Conservation (phyloP, 2,329 filamentous ascomycete species). For the Paecilomyces formosus region DNA sequence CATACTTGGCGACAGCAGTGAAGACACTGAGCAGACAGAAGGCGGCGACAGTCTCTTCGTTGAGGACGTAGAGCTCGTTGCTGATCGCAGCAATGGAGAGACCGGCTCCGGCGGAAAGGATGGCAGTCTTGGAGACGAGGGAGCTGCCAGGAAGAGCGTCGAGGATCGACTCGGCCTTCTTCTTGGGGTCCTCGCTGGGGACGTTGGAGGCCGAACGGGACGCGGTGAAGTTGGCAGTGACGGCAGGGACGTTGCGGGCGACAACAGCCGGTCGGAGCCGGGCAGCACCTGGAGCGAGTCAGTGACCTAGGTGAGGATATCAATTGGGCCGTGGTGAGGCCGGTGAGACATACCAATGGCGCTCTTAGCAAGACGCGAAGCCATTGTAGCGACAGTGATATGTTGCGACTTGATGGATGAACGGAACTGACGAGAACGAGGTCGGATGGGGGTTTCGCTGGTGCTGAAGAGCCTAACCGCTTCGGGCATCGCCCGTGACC, state of each 20-base stretch:
- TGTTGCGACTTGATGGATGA: conserved; percentile 40
- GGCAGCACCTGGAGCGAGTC: conserved; percentile 63
- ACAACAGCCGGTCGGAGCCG: conserved; percentile 78
- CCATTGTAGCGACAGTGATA: conserved; percentile 70
- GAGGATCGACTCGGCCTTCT: conserved; percentile 92
- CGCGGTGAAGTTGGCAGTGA: conserved; percentile 61
- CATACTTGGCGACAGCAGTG: conserved; percentile 85
- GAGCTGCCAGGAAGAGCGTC: conserved; percentile 88
- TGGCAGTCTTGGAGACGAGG: conserved; percentile 90
- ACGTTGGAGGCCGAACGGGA: conserved; percentile 68
- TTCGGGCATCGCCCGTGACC: conserved; percentile 15
- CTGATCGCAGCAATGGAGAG: conserved; percentile 90
- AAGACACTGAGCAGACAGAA: conserved; percentile 91
- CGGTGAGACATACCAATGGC: conserved; percentile 69
- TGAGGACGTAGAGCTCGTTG: conserved; percentile 99
- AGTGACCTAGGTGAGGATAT: conserved; percentile 20
- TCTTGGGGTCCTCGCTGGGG: conserved; percentile 82
- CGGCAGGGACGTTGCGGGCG: conserved; percentile 66
- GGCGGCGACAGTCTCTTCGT: conserved; percentile 95
- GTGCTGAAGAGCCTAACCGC: conserved; percentile 27
- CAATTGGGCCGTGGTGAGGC: conserved; percentile 13
- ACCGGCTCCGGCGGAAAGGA: conserved; percentile 87
- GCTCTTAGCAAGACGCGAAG: conserved; percentile 93
- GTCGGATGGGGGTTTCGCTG: conserved; percentile 31
- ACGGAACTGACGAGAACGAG: conserved; percentile 33